Conservation (phyloP, 1,284 basidiomycete species). For the Cystobasidium slooffiae region DNA sequence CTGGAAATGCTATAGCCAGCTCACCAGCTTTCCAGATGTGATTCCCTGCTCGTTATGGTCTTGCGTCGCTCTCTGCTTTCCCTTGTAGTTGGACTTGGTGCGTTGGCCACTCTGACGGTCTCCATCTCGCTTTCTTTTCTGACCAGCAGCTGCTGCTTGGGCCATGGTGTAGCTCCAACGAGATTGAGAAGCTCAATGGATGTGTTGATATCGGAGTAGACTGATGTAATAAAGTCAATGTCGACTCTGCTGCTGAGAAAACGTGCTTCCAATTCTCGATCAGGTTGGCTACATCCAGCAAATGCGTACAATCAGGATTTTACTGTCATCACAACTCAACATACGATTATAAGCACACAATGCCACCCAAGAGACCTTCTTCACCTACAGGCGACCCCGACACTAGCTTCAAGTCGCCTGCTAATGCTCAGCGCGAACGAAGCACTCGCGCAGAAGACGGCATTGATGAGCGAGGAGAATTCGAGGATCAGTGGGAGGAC, state of each 20-base stretch:
- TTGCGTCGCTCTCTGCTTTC: conserved; percentile 26
- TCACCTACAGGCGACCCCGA: conserved; percentile 14
- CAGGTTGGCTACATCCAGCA: background rate
- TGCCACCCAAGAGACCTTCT: conserved; percentile 40
- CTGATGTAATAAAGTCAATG: no score
- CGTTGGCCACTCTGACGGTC: conserved; percentile 16
- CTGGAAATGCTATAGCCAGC: background rate
- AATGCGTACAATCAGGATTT: conserved; percentile 13
- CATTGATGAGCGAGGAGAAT: conserved; percentile 64
- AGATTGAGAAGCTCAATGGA: no score
- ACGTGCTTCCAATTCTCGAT: conserved; percentile 10
- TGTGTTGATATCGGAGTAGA: no score
- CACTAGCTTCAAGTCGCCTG: conserved; percentile 15
- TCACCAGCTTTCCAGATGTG: conserved; percentile 30
- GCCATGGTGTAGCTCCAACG: background rate
- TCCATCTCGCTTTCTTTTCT: conserved; percentile 23
- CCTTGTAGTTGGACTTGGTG: conserved; percentile 19
- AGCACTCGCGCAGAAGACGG: conserved; percentile 49
- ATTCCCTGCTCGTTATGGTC: conserved; percentile 4
- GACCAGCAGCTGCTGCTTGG: background rate
- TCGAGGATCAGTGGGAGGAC: conserved; percentile 65
- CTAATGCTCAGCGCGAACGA: conserved; percentile 24
- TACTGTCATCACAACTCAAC: background rate
- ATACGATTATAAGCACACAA: background rate
- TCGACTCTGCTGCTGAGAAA: background rate